phyloP scores from a whole-genome alignment of 2,329 filamentous ascomycete species.

The Nemania diffusa region DNA sequence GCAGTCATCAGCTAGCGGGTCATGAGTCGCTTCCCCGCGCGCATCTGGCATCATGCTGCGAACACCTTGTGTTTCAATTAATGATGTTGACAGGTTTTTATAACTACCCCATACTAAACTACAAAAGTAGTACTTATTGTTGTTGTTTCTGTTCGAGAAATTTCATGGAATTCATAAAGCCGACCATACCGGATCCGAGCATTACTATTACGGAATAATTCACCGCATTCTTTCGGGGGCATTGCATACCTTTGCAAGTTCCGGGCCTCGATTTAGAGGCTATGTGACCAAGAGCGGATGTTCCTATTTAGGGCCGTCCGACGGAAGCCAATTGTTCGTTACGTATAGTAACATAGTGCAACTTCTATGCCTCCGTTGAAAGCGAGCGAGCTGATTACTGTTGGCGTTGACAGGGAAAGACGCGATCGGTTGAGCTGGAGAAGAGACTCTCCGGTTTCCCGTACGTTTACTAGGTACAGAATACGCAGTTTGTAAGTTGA shows the following conservation, averaged over 20 bases:
- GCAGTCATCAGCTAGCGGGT: neutral
- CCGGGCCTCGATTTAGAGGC: constrained; percentile 28
- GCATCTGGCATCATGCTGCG: neutral
- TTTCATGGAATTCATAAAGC: neutral
- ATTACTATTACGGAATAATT: constrained; percentile 19
- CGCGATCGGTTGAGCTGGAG: neutral
- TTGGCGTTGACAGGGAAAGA: constrained; percentile 1
- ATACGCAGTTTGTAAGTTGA: neutral
- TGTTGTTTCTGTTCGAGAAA: neutral
- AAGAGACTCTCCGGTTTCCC: neutral
- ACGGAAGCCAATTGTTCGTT: neutral
- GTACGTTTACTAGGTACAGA: too few relatives aligned
- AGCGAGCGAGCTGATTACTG: constrained; percentile 9
- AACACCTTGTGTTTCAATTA: constrained; percentile 11
- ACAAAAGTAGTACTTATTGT: neutral
- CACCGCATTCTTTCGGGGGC: constrained; percentile 23
- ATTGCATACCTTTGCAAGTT: constrained; percentile 3
- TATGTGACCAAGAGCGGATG: neutral
- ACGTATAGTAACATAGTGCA: neutral
- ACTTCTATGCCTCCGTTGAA: neutral
- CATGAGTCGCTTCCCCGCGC: neutral
- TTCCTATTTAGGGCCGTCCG: constrained; percentile 9
- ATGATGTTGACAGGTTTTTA: constrained; percentile 2
- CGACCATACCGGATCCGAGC: constrained; percentile 27
- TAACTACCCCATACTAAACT: neutral